Evolutionary conservation across 1,284 basidiomycete genomes (phyloP), one percentile per base, ranked within the genome.

Genomic region (Lentinus polychrous): DNA sequence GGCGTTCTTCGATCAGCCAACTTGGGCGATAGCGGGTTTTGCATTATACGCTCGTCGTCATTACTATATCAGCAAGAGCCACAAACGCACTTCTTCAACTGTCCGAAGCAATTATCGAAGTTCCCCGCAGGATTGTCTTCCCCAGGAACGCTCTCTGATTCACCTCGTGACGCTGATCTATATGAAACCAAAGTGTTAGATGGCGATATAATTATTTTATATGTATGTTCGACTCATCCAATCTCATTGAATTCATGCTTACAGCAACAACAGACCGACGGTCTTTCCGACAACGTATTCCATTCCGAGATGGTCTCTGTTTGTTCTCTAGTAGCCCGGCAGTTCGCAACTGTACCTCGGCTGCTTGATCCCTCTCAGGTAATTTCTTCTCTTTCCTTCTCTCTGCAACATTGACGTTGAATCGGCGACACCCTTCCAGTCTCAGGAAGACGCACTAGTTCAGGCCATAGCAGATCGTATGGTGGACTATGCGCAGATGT

Each of bases 211-310:
- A 68, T 91, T 47, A 70, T 90, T 45, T 73, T 75, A 60, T 89
- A 83, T 62, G 86, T 86, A 56, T 39, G 81, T 68, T 18, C 43
- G 1, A 27, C 14, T 31, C 37, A 34, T 12, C 31, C n/a, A 18
- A 23, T 43, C 14, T 14, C 42, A 20, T 20, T 36, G 17, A 8
- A 7, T 15, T 38, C 15, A 31, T 27, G 11, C 15, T 11, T 10
- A 15, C 11, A 43, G 48, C 42, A 27, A 55, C 62, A 45, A 54
- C 68, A 90, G 80, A 94, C 91, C 17, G 91, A 94, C 59, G 91
- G 91, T 1, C 69, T 93, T 41, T 82, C 86, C 32, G 92, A 94
- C 62, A 94, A 94, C 59, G 86, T 94, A 20, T 91, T 86, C 57
- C 74, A 81, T 6, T 66, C 76, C 10, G 87, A 92, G 59, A 73